phyloP scores from a whole-genome alignment of 352 stramenopile species.

The Phytopythium chamaehyphon region DNA sequence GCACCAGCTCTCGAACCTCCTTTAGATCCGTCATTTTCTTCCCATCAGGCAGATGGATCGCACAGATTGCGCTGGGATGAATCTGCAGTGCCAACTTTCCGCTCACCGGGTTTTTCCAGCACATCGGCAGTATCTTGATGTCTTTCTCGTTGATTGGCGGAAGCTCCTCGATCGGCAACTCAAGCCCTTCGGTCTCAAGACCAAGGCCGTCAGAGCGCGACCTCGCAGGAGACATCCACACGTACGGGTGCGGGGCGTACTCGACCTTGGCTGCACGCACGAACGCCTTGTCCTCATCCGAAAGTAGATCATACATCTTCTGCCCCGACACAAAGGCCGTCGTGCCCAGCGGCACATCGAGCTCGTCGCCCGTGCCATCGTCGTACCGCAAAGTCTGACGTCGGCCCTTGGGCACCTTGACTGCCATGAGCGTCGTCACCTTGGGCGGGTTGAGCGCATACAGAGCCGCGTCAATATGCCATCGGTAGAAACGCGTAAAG shows the following conservation, averaged over 20 bases:
- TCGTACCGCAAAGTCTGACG: conserved; percentile 26
- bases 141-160: conserved; percentile 19
- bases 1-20: conserved; percentile 19
- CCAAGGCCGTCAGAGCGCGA: conserved; percentile 25
- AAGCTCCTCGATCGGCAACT: conserved; percentile 19
- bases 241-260: conserved; percentile 26
- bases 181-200: conserved; percentile 19
- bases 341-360: conserved; percentile 18
- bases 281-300: conserved; percentile 23
- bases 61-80: conserved; percentile 19
- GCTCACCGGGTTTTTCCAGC: conserved; percentile 23
- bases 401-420: conserved; percentile 17
- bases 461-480: conserved; percentile 25
- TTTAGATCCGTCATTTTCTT: conserved; percentile 19
- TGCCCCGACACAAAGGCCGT: conserved; percentile 27
- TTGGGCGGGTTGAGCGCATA: conserved; percentile 23
- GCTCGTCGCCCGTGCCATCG: conserved; percentile 20
- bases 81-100: conserved; percentile 24
- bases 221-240: conserved; percentile 24
- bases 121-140: conserved; percentile 27
- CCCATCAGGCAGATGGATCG: conserved; percentile 18
- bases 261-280: conserved; percentile 20
- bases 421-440: conserved; percentile 20
- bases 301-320: conserved; percentile 25
- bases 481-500: conserved; percentile 29